Base-by-base conservation (phyloP, 257 asterid genomes). In the Solanum pimpinellifolium region DNA sequence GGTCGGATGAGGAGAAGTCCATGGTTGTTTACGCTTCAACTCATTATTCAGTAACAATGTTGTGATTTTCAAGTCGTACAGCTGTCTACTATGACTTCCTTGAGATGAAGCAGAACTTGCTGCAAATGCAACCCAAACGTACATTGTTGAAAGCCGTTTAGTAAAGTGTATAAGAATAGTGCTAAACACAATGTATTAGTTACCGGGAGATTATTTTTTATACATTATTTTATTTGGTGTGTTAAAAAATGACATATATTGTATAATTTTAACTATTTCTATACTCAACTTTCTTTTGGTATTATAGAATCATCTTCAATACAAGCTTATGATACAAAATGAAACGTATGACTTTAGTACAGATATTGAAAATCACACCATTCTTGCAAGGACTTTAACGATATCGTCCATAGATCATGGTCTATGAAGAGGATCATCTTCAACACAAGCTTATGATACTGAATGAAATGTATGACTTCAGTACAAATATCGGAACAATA, bases 321-420 rank as follows among this genome's bases (percentile, higher is more conserved):
- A 76, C 98, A 95, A 6, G 98, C 94, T 60, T 93, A 39, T 39
- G 42, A 7, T 39, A 47, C 0, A 2, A 20, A 49, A 27, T 78
- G 41, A 1, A 75, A 41, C n/a, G 1, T 52, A 16, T 16, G 6
- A 16, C 3, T 1, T 16, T 2, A 33, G 10, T 27, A 18, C 0
- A 33, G 2, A 72, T 72, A 15, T 15, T 52, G 23, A 72, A 9
- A 35, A 23, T 91, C 91, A 95, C 21, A 92, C 89, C 95, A 95
- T 92, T 89, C 97, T 92, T 29, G 95, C 94, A 87, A 94, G 93
- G n/a, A 94, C 91, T 86, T 93, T 93, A 23, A 94, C 93, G 74
- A 93, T 92, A 86, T 95, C 96, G 42, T 95, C 98, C 92, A 92
- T 92, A 0, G 95, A 93, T 33, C 35, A 33, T 27, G 98, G 98